Evolutionary conservation across 495 filamentous ascomycete genomes (phyloP).

Genomic region (Penicillium cataractarum): DNA sequence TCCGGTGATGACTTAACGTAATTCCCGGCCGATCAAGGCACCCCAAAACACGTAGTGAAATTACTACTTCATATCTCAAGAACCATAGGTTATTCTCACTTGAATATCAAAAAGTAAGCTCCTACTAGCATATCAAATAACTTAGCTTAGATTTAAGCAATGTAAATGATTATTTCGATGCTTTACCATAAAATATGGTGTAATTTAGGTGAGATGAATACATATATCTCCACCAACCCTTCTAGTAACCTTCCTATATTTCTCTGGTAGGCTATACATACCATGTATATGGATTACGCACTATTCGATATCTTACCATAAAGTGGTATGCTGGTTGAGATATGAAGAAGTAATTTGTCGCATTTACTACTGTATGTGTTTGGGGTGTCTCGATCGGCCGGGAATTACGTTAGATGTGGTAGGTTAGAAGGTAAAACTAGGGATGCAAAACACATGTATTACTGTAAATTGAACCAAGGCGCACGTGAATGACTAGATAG

Average conservation of each 20-base stretch:
- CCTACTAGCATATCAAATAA: background rate
- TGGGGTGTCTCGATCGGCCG: background rate
- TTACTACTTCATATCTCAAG: background rate
- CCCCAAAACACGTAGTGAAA: background rate
- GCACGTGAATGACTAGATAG: no score
- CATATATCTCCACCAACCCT: no score
- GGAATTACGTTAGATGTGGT: constrained; percentile 1
- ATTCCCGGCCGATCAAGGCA: background rate
- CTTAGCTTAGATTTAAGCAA: background rate
- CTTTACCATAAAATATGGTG: no score
- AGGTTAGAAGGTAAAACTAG: no score
- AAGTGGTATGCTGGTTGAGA: background rate
- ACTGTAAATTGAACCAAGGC: no score
- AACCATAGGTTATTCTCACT: background rate
- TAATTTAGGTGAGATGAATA: no score
- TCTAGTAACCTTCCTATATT: background rate
- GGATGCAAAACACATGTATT: no score
- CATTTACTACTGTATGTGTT: background rate
- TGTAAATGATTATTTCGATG: background rate
- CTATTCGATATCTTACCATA: background rate
- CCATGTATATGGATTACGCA: background rate
- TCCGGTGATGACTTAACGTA: background rate
- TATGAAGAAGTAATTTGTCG: constrained; percentile 1
- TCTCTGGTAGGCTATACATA: background rate
- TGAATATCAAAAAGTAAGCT: background rate